Evolutionary conservation across 768 basidiomycete species (phyloP), one percentile per base, ranked within the genome.

Genomic region (Amanita fuliginea): DNA sequence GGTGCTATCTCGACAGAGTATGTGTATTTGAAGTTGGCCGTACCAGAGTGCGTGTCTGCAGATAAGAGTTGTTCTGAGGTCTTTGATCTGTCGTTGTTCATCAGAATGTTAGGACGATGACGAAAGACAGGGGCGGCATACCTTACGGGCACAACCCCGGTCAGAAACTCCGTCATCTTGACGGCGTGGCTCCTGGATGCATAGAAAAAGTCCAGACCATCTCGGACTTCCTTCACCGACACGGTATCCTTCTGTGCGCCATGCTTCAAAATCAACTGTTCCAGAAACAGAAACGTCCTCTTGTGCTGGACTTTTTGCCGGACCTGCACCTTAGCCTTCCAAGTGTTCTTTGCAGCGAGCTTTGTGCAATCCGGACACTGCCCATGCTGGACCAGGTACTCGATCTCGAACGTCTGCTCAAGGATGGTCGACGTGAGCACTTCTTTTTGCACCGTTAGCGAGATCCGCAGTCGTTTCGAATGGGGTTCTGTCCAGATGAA

Each of bases 401-500:
- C 92, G 55, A 98, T 81, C 65, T 97, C 93, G 57, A 98, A 99
- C 0, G 93, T 81, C 76, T 98, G 96, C 61, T 98, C 96, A 37
- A 98, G 75, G 61, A 99, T 87, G 0, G 96, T 99, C 36, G 86
- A 85, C 1, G 91, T 88, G 56, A 99, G 76, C 41, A 92, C 92
- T 76, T 98, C 96, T 72, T 99, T 99, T 69, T 99, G 96, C 54
- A 99, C 93, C 0, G 95, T 96, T 58, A 99, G 69, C 47, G 95
- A 95, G 49, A 99, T 81, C 42, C 91, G 78, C 54, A 98, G 64
- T 33, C 96, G 78, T 61, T 94, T 93, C 34, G 89, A 93, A 67
- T 99, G 95, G 2, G 96, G 96, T 61, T 99, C 96, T 18, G 96
- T 99, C 96, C 96, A 99, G 59, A 98, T 91, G 64, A 98, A 98